Base-by-base conservation (phyloP, 23 red algal species). In the Chondrus crispus region DNA sequence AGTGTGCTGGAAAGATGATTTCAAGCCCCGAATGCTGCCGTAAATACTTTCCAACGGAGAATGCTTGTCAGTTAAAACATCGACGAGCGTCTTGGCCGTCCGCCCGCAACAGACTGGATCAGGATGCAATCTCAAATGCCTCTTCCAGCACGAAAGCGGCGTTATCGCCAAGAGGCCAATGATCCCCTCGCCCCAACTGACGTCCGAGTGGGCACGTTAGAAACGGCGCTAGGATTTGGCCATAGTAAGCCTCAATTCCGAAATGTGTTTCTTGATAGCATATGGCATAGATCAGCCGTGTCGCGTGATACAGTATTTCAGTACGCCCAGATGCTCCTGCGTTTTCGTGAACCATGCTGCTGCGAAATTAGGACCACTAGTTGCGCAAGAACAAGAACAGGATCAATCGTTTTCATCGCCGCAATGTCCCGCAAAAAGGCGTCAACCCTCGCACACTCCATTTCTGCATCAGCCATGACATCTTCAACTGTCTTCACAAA, bases 1-100 rank as follows among this genome's bases (percentile, higher is more conserved):
- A n/a, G n/a, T n/a, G n/a, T n/a, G n/a, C n/a, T n/a, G n/a, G n/a
- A n/a, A n/a, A n/a, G n/a, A n/a, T n/a, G n/a, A n/a, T n/a, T n/a
- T n/a, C 18, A 92, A 58, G 35, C 89, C 89, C 2, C 74, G 54
- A 69, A 92, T 77, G 13, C 76, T 77, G 18, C 86, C 86, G 29
- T 77, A 70, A 18, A 90, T 46, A 29, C 49, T 81, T 8, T 81
- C 74, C 37, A 90, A n/a, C 4, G 69, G 51, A 35, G 86, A 69
- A 20, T 80, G 12, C 26, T 14, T n/a, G n/a, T 79, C 71, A 26
- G 86, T 80, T 10, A 90, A 43, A 42, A 53, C 70, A 2, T 46
- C 70, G 36, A 90, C 86, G 8, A 80, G 28, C 19, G 86, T 90
- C 69, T 90, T 90, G 38, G 53, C 86, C 22, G 57, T 66, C 46